Percentiles rank a stretch among this genome's conserved stretches.
Conservation (phyloP, 345 rosid species). For the Diplotaxis tenuifolia region DNA sequence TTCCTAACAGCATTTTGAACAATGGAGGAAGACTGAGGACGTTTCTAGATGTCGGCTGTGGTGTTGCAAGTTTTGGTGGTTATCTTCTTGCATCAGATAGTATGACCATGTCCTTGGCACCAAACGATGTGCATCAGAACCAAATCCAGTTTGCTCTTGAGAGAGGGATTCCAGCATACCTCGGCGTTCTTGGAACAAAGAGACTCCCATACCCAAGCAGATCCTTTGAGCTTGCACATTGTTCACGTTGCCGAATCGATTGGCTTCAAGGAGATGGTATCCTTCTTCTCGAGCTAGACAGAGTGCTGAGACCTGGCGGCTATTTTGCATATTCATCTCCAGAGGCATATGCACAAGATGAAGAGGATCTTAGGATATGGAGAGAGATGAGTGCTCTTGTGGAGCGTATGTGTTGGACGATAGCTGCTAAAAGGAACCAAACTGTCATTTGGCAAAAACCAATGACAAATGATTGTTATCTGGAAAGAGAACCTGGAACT, state of each 20-base stretch:
- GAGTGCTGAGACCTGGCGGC: conserved; percentile 95
- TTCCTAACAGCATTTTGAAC: conserved; percentile 63
- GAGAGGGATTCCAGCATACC: conserved; percentile 98
- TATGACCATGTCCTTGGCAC: conserved; percentile 91
- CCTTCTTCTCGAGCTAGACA: conserved; percentile 96
- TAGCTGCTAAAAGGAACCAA: conserved; percentile 87
- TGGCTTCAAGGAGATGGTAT: conserved; percentile 99
- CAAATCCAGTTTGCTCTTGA: conserved; percentile 98
- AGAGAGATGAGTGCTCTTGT: conserved; percentile 91
- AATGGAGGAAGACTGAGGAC: conserved; percentile 76
- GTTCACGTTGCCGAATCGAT: conserved; percentile 96
- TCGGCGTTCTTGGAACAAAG: conserved; percentile 93
- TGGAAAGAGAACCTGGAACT: conserved; percentile 74
- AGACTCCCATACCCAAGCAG: conserved; percentile 99
- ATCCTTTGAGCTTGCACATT: conserved; percentile 96
- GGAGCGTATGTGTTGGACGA: conserved; percentile 93
- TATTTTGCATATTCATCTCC: conserved; percentile 99
- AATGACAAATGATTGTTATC: conserved; percentile 82
- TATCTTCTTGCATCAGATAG: conserved; percentile 90
- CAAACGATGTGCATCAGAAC: conserved; percentile 98
- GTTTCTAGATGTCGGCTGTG: conserved; percentile 96
- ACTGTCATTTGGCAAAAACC: conserved; percentile 98
- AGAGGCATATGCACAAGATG: conserved; percentile 99
- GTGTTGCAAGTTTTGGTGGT: conserved; percentile 98
- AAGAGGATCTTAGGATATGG: conserved; percentile 96